Evolutionary conservation across 2,329 filamentous ascomycete species (phyloP).

Genomic region (Verticillium albo-atrum): DNA sequence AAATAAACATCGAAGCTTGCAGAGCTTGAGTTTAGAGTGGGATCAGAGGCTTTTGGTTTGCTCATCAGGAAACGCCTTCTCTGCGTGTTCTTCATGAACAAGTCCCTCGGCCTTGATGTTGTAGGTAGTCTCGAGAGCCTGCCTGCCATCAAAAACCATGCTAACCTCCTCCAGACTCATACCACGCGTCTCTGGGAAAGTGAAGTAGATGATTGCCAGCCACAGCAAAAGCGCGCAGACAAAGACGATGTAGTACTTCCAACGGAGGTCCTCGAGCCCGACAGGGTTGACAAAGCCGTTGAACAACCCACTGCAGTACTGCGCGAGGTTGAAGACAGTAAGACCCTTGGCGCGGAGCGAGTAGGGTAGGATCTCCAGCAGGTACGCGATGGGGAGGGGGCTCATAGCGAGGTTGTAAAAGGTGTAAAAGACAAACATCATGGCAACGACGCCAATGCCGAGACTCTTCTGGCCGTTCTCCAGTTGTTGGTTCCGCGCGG

Average conservation of each 20-base stretch:
- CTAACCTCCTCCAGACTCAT: slow-evolving; percentile 2
- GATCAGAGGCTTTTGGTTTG: background rate
- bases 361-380: slow-evolving; percentile 47
- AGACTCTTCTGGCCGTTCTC: slow-evolving; percentile 26
- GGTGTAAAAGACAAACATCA: slow-evolving; percentile 31
- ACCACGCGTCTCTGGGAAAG: slow-evolving; percentile 23
- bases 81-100: background rate
- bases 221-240: slow-evolving; percentile 20
- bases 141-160: background rate
- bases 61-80: background rate
- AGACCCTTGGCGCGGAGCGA: slow-evolving; percentile 46
- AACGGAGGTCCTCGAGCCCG: slow-evolving; percentile 39
- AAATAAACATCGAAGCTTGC: background rate
- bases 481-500: slow-evolving; percentile 40
- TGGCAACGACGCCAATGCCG: slow-evolving; percentile 37
- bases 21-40: background rate
- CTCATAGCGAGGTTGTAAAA: slow-evolving; percentile 55
- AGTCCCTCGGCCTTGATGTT: background rate
- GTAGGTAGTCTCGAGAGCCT: slow-evolving; percentile 1
- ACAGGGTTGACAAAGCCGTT: slow-evolving; percentile 51
- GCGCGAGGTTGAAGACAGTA: slow-evolving; percentile 52
- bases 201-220: slow-evolving; percentile 28
- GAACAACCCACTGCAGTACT: slow-evolving; percentile 50
- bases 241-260: background rate
- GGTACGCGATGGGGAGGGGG: slow-evolving; percentile 50